These are phyloP conservation scores for Hibiscus syriacus DNA, from an alignment of 345 rosid species.

Conservation along the genomic window DNA sequence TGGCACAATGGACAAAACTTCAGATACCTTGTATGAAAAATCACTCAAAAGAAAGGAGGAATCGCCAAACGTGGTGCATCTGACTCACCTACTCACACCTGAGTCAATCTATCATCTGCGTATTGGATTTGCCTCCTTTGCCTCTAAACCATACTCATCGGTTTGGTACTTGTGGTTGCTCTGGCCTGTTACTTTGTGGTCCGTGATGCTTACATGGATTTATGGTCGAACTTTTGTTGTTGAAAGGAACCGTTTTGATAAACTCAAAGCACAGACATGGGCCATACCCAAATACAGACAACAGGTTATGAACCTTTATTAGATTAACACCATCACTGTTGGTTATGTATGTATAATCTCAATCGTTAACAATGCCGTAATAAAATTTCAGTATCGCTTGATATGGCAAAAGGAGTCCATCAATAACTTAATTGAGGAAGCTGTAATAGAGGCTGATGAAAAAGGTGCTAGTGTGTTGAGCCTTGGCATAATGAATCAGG, in stretches of 20 bases:
- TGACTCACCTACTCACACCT: constrained; percentile 46
- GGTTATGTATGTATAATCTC: constrained; percentile 5
- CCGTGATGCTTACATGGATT: constrained; percentile 22
- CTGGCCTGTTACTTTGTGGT: constrained; percentile 7
- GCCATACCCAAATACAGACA: constrained; percentile 53
- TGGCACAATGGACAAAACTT: constrained; percentile 28
- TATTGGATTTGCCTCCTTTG: not conserved
- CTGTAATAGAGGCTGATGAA: too few species aligned
- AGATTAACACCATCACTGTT: too few species aligned
- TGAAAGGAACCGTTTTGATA: constrained; percentile 42
- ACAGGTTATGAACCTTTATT: constrained; percentile 31
- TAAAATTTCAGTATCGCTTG: constrained; percentile 36
- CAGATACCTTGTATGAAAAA: constrained; percentile 24
- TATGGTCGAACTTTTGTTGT: constrained; percentile 36
- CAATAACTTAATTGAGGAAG: constrained; percentile 45
- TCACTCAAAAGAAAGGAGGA: constrained; percentile 35
- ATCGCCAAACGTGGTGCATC: constrained; percentile 35
- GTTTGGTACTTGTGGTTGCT: not conserved
- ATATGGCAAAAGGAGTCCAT: not conserved
- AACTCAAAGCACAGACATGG: constrained; percentile 59
- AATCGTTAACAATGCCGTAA: constrained; percentile 6
- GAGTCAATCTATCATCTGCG: not conserved
- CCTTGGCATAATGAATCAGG: constrained; percentile 33
- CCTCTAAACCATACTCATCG: not conserved
- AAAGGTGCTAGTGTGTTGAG: constrained; percentile 43